Evolutionary conservation across 2,329 filamentous ascomycete species (phyloP).

Genomic region (Podosphaera fusca): DNA sequence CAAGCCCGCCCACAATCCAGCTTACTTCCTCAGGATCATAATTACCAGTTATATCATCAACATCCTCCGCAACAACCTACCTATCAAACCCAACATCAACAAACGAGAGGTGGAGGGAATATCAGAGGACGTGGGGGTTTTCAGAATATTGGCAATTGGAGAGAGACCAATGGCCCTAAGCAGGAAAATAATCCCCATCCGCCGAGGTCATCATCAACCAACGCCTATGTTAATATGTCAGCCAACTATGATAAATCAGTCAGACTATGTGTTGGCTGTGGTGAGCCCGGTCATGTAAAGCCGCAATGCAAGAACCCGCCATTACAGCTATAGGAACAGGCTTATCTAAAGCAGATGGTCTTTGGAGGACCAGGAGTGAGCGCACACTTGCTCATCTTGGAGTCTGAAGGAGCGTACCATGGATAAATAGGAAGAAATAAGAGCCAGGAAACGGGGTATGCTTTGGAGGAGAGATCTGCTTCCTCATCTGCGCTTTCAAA

Average conservation of each 20-base stretch:
- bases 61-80: not conserved
- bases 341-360: not conserved
- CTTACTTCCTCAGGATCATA: not conserved
- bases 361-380: not conserved
- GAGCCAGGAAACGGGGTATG: not conserved
- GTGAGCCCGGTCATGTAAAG: not conserved
- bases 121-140: not conserved
- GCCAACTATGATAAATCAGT: not conserved
- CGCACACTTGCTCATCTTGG: not conserved
- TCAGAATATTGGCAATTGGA: not conserved
- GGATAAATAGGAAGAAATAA: not conserved
- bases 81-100: not conserved
- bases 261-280: not conserved
- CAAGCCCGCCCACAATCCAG: not conserved
- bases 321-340: not conserved
- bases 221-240: not conserved
- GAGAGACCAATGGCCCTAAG: not conserved
- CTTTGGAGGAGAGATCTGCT: no score
- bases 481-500: no score
- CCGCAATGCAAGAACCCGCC: not conserved
- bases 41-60: not conserved
- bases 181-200: not conserved
- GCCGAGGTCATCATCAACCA: not conserved
- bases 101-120: not conserved
- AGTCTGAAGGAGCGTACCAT: not conserved